Evolutionary conservation across 805 yeast genomes (phyloP).

Genomic region (Saccharomycopsis javanensis): DNA sequence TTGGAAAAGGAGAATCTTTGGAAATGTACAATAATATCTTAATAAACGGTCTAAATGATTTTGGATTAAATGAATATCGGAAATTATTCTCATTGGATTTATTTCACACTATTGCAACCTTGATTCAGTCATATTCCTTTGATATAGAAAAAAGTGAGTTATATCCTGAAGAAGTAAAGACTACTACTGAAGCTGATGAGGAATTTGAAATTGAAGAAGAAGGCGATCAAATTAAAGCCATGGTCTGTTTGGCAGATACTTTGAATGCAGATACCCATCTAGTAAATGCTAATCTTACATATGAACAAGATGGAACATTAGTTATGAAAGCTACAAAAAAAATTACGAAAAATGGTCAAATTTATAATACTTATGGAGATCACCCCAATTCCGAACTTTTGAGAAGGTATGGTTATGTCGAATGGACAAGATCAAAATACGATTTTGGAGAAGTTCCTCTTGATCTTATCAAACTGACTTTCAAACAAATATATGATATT

Average conservation of each 20-base stretch:
- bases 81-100: conserved; percentile 38
- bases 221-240: conserved; percentile 43
- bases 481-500: conserved; percentile 22
- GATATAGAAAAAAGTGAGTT: conserved; percentile 49
- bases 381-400: conserved; percentile 85
- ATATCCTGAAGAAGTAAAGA: conserved; percentile 23
- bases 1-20: conserved; percentile 63
- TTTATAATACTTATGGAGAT: conserved; percentile 84
- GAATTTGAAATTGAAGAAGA: conserved; percentile 27
- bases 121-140: conserved; percentile 84
- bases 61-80: conserved; percentile 28
- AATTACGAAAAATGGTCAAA: conserved; percentile 59
- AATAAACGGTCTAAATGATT: conserved; percentile 30
- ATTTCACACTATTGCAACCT: conserved; percentile 65
- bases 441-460: conserved; percentile 76
- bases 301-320: conserved; percentile 34
- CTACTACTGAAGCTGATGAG: conserved; percentile 25
- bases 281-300: conserved; percentile 64
- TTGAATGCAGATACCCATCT: conserved; percentile 74
- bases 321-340: conserved; percentile 62
- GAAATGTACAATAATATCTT: conserved; percentile 43
- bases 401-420: conserved; percentile 88
- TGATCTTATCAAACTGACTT: conserved; percentile 31
- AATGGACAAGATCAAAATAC: conserved; percentile 54
- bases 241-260: conserved; percentile 92